phyloP scores from a whole-genome alignment of 208 protist genomes.

The Crithidia bombi region DNA sequence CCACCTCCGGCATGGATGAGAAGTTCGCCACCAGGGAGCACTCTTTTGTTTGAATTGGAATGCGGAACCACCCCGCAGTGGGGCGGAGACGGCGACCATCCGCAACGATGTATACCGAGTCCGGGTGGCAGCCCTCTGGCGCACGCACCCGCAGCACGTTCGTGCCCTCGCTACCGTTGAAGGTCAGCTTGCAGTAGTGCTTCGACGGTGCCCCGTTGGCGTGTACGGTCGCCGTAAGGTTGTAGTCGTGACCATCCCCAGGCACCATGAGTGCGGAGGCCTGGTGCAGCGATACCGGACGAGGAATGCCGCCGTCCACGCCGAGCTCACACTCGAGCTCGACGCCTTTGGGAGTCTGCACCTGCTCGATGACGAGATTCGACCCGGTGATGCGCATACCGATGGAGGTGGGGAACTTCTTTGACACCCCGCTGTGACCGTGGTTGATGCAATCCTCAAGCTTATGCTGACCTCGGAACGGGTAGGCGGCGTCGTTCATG shows the following conservation, averaged over 20 bases:
- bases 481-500: constrained; percentile 89
- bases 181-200: constrained; percentile 75
- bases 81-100: constrained; percentile 60
- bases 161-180: constrained; percentile 70
- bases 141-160: constrained; percentile 65
- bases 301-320: constrained; percentile 58
- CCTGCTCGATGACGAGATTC: constrained; percentile 79
- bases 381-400: constrained; percentile 68
- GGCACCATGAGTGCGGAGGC: constrained; percentile 63
- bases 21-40: constrained; percentile 52
- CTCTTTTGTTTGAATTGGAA: constrained; percentile 69
- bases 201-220: constrained; percentile 32
- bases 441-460: constrained; percentile 77
- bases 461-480: constrained; percentile 76
- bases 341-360: constrained; percentile 51
- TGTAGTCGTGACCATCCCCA: constrained; percentile 75
- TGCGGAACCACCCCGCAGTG: constrained; percentile 58
- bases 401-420: constrained; percentile 52
- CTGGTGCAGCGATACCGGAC: constrained; percentile 50
- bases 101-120: constrained; percentile 52
- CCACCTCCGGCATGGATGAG: neutral
- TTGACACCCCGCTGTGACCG: constrained; percentile 67
- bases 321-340: constrained; percentile 72
- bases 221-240: constrained; percentile 65
- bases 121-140: constrained; percentile 38